Conservation (phyloP, 1,284 basidiomycete genomes). For the Cryptococcus jaspeensis region DNA sequence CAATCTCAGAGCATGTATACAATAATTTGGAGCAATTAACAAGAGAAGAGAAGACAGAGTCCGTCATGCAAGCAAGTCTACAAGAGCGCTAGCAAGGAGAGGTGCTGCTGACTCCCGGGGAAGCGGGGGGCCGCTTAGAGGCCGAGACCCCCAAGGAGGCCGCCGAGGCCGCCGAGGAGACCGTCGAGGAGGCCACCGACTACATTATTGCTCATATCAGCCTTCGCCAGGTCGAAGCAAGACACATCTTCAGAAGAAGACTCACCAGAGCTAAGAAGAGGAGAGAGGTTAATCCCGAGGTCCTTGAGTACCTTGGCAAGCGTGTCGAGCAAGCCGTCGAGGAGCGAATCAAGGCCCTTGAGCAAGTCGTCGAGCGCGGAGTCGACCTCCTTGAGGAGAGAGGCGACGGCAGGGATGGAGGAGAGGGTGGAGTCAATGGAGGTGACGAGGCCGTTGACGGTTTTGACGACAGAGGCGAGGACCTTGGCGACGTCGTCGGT, state of each 20-base stretch:
- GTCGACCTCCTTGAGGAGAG: neutral
- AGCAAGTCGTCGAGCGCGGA: neutral
- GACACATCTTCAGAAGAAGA: too few species aligned
- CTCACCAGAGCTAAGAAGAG: constrained; percentile 3
- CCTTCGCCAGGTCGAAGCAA: neutral
- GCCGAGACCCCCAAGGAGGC: too few species aligned
- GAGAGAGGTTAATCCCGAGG: neutral
- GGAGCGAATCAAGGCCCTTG: neutral
- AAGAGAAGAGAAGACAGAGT: too few species aligned
- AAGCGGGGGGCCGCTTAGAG: too few species aligned
- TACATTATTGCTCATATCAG: neutral
- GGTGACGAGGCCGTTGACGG: neutral
- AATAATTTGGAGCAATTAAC: too few species aligned
- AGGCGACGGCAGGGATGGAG: neutral
- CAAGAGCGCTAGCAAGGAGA: too few species aligned
- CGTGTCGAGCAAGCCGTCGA: neutral
- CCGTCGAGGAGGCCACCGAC: neutral
- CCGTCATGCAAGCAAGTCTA: too few species aligned
- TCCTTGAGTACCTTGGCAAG: neutral
- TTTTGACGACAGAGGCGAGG: neutral
- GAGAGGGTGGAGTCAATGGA: constrained; percentile 1
- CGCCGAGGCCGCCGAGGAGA: neutral
- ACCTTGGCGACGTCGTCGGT: neutral
- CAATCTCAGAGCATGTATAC: too few species aligned
- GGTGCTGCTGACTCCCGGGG: too few species aligned